phyloP scores from a whole-genome alignment of 768 basidiomycete species.

The Lactifluus piperatus region DNA sequence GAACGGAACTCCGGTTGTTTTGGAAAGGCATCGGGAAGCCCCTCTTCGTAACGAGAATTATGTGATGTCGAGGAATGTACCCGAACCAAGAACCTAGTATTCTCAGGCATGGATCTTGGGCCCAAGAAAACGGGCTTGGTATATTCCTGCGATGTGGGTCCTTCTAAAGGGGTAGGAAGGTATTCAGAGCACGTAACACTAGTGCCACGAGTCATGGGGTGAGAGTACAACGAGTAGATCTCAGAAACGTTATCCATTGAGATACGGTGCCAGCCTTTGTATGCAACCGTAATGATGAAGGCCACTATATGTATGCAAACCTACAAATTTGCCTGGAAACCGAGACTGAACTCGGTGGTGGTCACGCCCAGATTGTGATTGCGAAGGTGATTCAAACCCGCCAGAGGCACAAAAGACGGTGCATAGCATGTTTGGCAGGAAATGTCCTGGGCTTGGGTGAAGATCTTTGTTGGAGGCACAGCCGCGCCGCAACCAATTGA shows the following conservation, averaged over 20 bases:
- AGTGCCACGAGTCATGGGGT: slow-evolving; percentile 2
- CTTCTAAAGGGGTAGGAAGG: slow-evolving; percentile 11
- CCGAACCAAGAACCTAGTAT: slow-evolving; percentile 5
- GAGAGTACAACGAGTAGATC: slow-evolving; percentile 19
- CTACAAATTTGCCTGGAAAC: background rate
- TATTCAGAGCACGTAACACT: background rate
- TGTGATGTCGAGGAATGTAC: slow-evolving; percentile 1
- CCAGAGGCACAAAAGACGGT: background rate
- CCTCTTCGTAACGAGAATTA: slow-evolving; percentile 5
- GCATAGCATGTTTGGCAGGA: background rate
- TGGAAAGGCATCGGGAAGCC: background rate
- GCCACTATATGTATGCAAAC: background rate
- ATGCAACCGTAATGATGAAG: background rate
- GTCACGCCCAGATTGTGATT: background rate
- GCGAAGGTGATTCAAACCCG: background rate
- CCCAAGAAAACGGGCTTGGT: slow-evolving; percentile 1
- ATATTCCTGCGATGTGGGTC: background rate
- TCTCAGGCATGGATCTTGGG: slow-evolving; percentile 9
- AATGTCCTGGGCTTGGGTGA: background rate
- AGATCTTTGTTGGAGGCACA: too few relatives aligned
- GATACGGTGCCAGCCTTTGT: background rate
- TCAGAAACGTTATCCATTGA: slow-evolving; percentile 17
- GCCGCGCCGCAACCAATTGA: too few relatives aligned
- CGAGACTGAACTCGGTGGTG: background rate
- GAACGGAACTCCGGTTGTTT: slow-evolving; percentile 15